A percentile compares a stretch with the other conserved stretches of the same genome.
Evolutionary conservation across 345 rosid genomes (phyloP).

Genomic region (Boechera stricta): DNA sequence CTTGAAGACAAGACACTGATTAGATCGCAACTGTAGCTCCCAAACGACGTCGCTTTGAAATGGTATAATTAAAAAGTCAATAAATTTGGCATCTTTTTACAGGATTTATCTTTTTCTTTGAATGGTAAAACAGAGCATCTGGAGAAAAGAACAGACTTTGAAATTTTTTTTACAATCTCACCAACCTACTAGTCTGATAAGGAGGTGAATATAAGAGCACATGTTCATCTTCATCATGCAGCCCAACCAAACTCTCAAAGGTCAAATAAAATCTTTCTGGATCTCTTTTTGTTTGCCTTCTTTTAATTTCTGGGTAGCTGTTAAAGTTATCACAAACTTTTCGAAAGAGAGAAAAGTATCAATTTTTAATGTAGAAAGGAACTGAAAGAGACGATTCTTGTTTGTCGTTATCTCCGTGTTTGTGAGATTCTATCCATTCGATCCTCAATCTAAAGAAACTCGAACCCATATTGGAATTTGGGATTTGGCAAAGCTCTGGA

Average conservation of each 20-base stretch:
- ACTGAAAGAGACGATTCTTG: conserved; percentile 29
- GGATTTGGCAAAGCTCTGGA: neutral
- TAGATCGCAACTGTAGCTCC: neutral
- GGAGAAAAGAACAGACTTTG: conserved; percentile 25
- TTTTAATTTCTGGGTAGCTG: conserved; percentile 28
- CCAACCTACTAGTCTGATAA: conserved; percentile 37
- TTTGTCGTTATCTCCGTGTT: conserved; percentile 4
- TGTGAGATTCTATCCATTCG: conserved; percentile 18
- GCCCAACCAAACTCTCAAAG: conserved; percentile 35
- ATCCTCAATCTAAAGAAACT: neutral
- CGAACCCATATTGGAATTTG: neutral
- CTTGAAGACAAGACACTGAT: neutral
- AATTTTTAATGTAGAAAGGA: neutral
- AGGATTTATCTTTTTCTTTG: neutral
- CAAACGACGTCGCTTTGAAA: conserved; percentile 28
- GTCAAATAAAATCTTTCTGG: conserved; percentile 28
- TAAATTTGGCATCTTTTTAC: conserved; percentile 5
- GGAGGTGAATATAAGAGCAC: conserved; percentile 32
- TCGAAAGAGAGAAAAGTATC: conserved; percentile 30
- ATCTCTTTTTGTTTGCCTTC: neutral
- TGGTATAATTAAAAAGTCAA: neutral
- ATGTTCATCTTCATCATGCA: conserved; percentile 36
- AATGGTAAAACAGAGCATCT: conserved; percentile 28
- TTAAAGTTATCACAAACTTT: conserved; percentile 17
- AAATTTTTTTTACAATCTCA: conserved; percentile 8